phyloP scores from a whole-genome alignment of 1,284 basidiomycete genomes.

The Trichosporon sp. region DNA sequence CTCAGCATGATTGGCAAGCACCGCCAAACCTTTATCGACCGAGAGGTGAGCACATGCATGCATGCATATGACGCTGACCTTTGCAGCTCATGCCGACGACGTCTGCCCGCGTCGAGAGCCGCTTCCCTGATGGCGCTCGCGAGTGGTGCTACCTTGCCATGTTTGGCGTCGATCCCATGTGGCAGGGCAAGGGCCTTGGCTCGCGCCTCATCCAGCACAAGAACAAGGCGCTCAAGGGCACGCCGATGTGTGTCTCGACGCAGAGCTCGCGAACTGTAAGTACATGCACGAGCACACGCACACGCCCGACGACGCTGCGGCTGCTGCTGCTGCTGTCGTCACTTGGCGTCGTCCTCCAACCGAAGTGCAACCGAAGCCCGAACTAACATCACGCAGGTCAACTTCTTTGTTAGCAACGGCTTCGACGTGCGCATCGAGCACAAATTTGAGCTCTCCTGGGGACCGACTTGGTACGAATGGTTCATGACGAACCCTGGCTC shows the following conservation, averaged over 20 bases:
- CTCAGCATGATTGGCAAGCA: background rate
- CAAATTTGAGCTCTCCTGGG: conserved; percentile 3
- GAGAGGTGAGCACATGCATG: background rate
- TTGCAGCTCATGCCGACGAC: background rate
- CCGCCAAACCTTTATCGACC: background rate
- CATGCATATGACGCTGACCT: background rate
- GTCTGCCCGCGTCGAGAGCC: background rate
- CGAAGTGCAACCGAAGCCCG: background rate
- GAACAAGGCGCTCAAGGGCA: background rate
- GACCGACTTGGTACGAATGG: background rate
- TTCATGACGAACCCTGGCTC: background rate
- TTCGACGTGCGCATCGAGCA: background rate
- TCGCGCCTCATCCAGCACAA: background rate
- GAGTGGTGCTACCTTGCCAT: conserved; percentile 7
- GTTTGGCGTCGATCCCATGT: conserved; percentile 6
- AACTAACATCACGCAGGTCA: conserved; percentile 4
- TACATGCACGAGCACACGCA: no score
- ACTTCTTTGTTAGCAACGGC: conserved; percentile 9
- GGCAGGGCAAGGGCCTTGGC: conserved; percentile 9
- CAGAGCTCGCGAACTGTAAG: conserved; percentile 1
- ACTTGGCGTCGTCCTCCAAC: background rate
- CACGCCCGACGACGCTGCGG: background rate
- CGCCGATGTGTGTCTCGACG: conserved; percentile 3
- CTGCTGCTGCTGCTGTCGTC: background rate
- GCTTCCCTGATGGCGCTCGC: background rate